phyloP scores from a whole-genome alignment of 192 early-diverging fungal species.

The Allomyces macrogynus region DNA sequence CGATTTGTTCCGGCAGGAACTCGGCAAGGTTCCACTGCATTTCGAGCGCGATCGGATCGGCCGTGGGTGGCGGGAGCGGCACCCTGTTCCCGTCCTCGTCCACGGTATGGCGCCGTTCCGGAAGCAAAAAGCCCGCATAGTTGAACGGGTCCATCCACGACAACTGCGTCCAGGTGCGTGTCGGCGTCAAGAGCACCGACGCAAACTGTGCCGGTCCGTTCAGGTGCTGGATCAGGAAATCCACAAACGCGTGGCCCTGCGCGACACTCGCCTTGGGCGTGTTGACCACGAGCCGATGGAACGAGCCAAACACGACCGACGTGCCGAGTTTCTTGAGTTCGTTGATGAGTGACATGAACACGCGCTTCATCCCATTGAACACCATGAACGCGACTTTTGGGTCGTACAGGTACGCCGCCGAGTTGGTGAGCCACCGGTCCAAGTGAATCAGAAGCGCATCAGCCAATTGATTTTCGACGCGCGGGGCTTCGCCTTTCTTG shows the following conservation, averaged over 20 bases:
- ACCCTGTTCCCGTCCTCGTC: background rate
- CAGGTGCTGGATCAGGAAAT: constrained; percentile 50
- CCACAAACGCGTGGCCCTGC: constrained; percentile 49
- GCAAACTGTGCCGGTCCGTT: constrained; percentile 53
- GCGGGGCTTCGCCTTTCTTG: background rate
- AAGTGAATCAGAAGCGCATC: constrained; percentile 64
- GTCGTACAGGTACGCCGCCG: constrained; percentile 59
- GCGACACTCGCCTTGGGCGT: constrained; percentile 56
- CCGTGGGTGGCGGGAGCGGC: constrained; percentile 6
- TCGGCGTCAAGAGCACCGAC: constrained; percentile 42
- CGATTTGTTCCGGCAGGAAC: constrained; percentile 39
- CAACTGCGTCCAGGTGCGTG: constrained; percentile 55
- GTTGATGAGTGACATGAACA: constrained; percentile 60
- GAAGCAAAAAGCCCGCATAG: constrained; percentile 38
- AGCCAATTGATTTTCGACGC: constrained; percentile 14
- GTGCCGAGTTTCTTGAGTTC: constrained; percentile 63
- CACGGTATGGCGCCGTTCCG: background rate
- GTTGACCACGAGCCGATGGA: constrained; percentile 59
- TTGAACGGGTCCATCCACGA: constrained; percentile 88
- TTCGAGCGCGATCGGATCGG: constrained; percentile 9
- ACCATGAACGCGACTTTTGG: constrained; percentile 57
- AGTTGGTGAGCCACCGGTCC: constrained; percentile 70
- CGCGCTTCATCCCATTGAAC: constrained; percentile 73
- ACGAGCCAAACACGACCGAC: constrained; percentile 52
- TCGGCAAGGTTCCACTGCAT: constrained; percentile 85